Conservation (phyloP, 1,284 basidiomycete species). For the Entoloma clypeatum region DNA sequence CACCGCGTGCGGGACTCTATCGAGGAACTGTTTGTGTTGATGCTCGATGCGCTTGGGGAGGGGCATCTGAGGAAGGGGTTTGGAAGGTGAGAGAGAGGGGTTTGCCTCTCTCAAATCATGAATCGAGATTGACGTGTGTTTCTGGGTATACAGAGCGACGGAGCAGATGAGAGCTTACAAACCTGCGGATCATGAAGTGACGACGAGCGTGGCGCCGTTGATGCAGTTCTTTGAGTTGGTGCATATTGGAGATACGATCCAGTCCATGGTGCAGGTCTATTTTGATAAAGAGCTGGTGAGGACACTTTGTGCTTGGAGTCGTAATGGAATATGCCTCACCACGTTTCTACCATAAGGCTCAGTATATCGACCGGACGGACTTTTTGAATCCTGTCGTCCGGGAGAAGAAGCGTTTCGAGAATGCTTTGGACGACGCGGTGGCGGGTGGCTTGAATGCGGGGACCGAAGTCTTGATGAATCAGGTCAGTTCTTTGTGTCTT, state of each 20-base stretch:
- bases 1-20: constrained; percentile 83
- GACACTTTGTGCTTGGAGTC: background rate
- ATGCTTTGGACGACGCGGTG: constrained; percentile 87
- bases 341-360: too few relatives aligned
- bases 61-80: constrained; percentile 88
- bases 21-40: constrained; percentile 87
- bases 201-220: constrained; percentile 81
- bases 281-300: constrained; percentile 90
- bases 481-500: constrained; percentile 43
- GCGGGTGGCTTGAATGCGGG: constrained; percentile 92
- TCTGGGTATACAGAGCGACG: constrained; percentile 54
- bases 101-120: constrained; percentile 9
- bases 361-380: constrained; percentile 87
- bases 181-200: constrained; percentile 78
- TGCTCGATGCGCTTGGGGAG: constrained; percentile 76
- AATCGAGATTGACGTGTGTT: constrained; percentile 1
- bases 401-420: constrained; percentile 96
- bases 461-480: constrained; percentile 94
- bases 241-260: constrained; percentile 95
- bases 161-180: constrained; percentile 85
- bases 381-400: constrained; percentile 92
- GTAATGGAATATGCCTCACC: too few relatives aligned
- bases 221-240: constrained; percentile 98
- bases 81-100: constrained; percentile 67
- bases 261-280: constrained; percentile 96